phyloP scores from a whole-genome alignment of 805 yeast genomes.

The Komagataella ulmi region DNA sequence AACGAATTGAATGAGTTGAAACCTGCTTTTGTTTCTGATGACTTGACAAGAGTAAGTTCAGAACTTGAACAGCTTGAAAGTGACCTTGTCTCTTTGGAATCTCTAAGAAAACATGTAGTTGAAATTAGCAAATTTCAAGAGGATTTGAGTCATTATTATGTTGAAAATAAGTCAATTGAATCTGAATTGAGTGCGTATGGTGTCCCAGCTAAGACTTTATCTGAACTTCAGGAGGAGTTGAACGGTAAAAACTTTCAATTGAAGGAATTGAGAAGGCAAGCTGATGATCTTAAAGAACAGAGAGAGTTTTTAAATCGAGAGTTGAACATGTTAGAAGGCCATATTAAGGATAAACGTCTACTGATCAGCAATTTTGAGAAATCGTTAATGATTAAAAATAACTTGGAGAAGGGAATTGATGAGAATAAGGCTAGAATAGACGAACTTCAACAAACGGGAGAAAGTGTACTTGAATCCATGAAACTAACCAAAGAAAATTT shows the following conservation, averaged over 20 bases:
- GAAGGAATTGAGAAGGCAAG: constrained; percentile 22
- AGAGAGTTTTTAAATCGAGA: constrained; percentile 32
- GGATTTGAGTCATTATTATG: constrained; percentile 18
- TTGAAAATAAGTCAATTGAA: constrained; percentile 15
- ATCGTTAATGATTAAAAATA: constrained; percentile 31
- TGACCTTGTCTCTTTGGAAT: not conserved
- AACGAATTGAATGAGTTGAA: not conserved
- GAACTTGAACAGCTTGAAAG: not conserved
- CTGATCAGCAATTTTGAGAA: constrained; percentile 39
- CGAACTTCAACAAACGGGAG: constrained; percentile 8
- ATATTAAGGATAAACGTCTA: constrained; percentile 38
- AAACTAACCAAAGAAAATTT: constrained; percentile 11
- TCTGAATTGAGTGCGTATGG: constrained; percentile 19
- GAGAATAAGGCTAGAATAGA: constrained; percentile 19
- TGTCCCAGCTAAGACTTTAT: constrained; percentile 20
- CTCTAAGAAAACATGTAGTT: constrained; percentile 11
- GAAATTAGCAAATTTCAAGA: constrained; percentile 21
- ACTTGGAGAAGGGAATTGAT: constrained; percentile 22
- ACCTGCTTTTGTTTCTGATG: not conserved
- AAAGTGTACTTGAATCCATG: constrained; percentile 10
- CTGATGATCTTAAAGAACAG: constrained; percentile 21
- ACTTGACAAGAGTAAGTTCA: not conserved
- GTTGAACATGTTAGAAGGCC: constrained; percentile 29
- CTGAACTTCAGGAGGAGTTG: constrained; percentile 32
- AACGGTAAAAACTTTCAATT: constrained; percentile 22